Conservation (phyloP, 129 eudicot species). For the Flaveria linearis region DNA sequence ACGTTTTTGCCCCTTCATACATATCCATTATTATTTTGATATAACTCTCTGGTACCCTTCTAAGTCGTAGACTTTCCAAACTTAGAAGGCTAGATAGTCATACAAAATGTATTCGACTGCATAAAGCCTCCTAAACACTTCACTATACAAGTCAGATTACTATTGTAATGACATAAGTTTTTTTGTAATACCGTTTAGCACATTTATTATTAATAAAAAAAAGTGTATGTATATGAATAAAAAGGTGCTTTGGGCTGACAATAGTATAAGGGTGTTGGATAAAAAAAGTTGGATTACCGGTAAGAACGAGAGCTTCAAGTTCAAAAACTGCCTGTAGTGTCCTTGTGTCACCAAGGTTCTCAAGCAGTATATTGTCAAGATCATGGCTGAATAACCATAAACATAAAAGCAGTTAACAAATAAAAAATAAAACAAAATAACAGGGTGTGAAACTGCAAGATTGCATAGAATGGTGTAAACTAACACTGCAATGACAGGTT, state of each 20-base stretch:
- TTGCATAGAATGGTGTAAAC: constrained; percentile 27
- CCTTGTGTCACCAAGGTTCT: constrained; percentile 88
- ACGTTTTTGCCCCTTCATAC: too few relatives aligned
- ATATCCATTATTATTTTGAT: too few relatives aligned
- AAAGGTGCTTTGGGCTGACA: not conserved
- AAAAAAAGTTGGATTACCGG: constrained; percentile 47
- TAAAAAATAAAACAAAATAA: not conserved
- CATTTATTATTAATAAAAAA: not conserved
- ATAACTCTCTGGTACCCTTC: too few relatives aligned
- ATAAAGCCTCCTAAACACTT: not conserved
- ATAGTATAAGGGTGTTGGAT: not conserved
- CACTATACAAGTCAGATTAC: not conserved
- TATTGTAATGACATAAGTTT: not conserved
- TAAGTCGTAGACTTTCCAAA: too few relatives aligned
- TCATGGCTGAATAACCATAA: constrained; percentile 68
- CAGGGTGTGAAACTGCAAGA: constrained; percentile 2
- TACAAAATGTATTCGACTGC: not conserved
- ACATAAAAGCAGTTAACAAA: constrained; percentile 4
- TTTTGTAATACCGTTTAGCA: not conserved
- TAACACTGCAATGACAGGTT: constrained; percentile 92
- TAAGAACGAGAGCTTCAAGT: constrained; percentile 95
- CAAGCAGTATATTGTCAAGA: constrained; percentile 95
- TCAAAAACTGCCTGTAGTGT: constrained; percentile 92
- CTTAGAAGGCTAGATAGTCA: not conserved
- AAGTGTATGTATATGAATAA: not conserved